These are phyloP conservation scores for Kurtzmaniella natalensis DNA, from an alignment of 1,139 yeast species.

Conservation along the genomic window DNA sequence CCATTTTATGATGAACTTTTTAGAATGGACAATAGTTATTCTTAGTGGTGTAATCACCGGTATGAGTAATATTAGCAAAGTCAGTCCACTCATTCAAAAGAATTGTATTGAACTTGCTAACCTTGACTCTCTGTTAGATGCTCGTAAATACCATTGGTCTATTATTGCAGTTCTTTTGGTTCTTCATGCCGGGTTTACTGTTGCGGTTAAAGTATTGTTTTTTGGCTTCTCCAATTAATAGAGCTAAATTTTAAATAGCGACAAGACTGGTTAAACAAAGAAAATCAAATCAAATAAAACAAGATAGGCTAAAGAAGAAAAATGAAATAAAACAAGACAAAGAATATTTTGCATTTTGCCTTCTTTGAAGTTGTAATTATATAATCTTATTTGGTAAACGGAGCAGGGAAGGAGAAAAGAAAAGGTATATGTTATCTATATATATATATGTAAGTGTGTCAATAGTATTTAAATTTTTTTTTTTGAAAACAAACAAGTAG, in stretches of 20 bases:
- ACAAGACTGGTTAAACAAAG: neutral
- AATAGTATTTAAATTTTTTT: no score
- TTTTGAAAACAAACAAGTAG: no score
- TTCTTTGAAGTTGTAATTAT: no score
- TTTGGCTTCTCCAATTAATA: conserved; percentile 31
- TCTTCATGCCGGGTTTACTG: conserved; percentile 40
- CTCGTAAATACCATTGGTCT: conserved; percentile 16
- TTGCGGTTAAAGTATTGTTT: conserved; percentile 46
- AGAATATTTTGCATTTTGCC: no score
- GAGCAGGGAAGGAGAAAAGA: no score
- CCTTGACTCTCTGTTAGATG: conserved; percentile 17
- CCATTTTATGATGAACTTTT: conserved; percentile 26
- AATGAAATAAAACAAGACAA: no score
- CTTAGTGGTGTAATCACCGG: conserved; percentile 48
- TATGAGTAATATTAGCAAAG: conserved; percentile 38
- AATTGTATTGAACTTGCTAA: conserved; percentile 29
- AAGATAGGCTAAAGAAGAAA: neutral
- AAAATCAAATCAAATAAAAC: neutral
- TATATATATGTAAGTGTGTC: no score
- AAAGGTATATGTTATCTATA: no score
- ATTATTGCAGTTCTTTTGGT: conserved; percentile 26
- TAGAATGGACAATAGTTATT: conserved; percentile 47
- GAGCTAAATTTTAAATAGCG: neutral
- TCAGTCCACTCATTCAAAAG: conserved; percentile 37
- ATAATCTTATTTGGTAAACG: no score